These are phyloP conservation scores for Ehretia macrophylla DNA, from an alignment of 257 asterid species.

Conservation along the genomic window DNA sequence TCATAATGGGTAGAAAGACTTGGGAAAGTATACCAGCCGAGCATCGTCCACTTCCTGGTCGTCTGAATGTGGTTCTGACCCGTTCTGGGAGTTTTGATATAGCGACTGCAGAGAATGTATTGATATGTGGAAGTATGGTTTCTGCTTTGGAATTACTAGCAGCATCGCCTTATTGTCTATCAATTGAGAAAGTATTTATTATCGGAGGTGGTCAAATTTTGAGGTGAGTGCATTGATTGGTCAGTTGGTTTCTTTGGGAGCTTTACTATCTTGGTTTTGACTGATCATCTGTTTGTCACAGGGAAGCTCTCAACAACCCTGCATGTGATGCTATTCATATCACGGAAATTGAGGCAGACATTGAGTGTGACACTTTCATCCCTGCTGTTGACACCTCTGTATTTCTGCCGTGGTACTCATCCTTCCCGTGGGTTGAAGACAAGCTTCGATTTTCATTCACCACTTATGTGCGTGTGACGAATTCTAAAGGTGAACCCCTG, in stretches of 20 bases:
- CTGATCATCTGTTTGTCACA: constrained; percentile 27
- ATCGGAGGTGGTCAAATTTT: constrained; percentile 96
- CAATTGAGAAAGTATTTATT: constrained; percentile 75
- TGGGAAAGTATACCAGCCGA: constrained; percentile 94
- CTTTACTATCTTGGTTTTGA: neutral
- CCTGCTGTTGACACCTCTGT: constrained; percentile 65
- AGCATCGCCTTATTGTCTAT: constrained; percentile 53
- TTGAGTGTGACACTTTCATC: constrained; percentile 81
- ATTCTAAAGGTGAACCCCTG: constrained; percentile 17
- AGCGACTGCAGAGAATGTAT: constrained; percentile 58
- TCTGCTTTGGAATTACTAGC: constrained; percentile 71
- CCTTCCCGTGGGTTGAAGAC: constrained; percentile 61
- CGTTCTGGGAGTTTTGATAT: constrained; percentile 56
- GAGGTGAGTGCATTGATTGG: constrained; percentile 37
- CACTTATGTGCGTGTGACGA: constrained; percentile 65
- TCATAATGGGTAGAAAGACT: constrained; percentile 93
- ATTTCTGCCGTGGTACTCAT: constrained; percentile 88
- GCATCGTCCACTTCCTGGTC: constrained; percentile 81
- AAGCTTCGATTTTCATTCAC: constrained; percentile 49
- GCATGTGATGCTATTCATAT: constrained; percentile 86
- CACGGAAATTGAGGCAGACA: constrained; percentile 57
- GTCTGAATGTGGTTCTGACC: constrained; percentile 86
- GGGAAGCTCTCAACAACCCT: constrained; percentile 78
- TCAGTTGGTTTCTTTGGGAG: constrained; percentile 2
- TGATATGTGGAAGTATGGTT: constrained; percentile 55